These are phyloP conservation scores for Trichoderma semiorbis DNA, from an alignment of 2,329 filamentous ascomycete genomes.

Conservation along the genomic window DNA sequence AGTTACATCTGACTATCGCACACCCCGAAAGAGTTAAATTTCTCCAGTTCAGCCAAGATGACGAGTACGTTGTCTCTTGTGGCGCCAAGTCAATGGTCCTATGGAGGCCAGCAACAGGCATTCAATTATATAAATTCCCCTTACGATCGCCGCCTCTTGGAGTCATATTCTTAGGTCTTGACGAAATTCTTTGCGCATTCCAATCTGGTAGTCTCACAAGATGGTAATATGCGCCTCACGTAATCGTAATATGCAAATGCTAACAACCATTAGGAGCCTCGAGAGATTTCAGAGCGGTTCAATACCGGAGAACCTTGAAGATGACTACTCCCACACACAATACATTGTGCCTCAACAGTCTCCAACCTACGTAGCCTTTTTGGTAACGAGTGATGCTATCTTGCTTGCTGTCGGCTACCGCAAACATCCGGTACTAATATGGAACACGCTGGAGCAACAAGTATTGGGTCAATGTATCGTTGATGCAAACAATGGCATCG, in stretches of 20 bases:
- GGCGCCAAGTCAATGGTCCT: not conserved
- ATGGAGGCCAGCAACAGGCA: not conserved
- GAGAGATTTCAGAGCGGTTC: not conserved
- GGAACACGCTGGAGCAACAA: not conserved
- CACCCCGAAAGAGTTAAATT: not conserved
- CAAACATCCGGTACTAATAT: not conserved
- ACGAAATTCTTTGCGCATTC: not conserved
- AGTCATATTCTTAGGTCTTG: not conserved
- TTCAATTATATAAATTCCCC: not conserved
- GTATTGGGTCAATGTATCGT: not conserved
- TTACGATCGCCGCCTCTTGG: not conserved
- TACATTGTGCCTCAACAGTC: not conserved
- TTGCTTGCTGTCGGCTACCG: not conserved
- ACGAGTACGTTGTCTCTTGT: constrained; percentile 1
- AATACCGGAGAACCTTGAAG: not conserved
- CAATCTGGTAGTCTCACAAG: not conserved
- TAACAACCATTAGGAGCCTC: not conserved
- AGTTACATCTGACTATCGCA: not conserved
- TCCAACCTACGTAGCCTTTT: not conserved
- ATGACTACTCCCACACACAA: not conserved
- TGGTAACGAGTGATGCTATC: not conserved
- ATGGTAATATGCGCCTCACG: not conserved
- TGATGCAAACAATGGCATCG: constrained; percentile 3
- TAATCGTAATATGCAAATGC: not conserved
- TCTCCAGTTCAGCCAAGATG: not conserved